phyloP scores from a whole-genome alignment of 352 stramenopile species.

The Nannochloropsis limnetica region DNA sequence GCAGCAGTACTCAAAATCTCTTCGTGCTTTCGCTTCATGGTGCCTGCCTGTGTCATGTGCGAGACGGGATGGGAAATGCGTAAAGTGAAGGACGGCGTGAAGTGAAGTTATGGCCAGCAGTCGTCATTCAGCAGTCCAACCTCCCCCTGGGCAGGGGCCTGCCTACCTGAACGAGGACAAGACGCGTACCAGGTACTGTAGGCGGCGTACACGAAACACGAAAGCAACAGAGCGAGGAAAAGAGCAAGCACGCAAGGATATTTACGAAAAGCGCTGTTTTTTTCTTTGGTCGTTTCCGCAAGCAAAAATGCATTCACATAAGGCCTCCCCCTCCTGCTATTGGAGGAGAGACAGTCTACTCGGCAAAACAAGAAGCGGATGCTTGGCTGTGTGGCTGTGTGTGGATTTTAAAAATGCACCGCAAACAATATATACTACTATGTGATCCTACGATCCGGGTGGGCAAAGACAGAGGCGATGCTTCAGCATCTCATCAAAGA shows the following conservation, averaged over 20 bases:
- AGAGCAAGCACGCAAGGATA: background rate
- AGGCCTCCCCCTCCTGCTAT: background rate
- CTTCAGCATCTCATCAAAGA: conserved; percentile 37
- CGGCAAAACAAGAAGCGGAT: background rate
- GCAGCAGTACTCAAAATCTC: background rate
- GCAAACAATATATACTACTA: background rate
- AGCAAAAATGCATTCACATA: background rate
- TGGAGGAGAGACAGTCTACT: background rate
- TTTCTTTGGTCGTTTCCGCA: background rate
- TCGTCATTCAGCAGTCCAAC: no score
- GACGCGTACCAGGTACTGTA: no score
- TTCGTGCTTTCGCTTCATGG: conserved; percentile 7
- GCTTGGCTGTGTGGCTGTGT: background rate
- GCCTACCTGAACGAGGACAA: background rate
- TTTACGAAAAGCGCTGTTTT: background rate
- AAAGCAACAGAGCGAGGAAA: background rate
- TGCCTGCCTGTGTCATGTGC: background rate
- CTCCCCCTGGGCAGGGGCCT: no score
- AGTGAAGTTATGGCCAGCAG: background rate
- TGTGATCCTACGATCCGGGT: background rate
- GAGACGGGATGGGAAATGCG: background rate
- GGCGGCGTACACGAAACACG: no score
- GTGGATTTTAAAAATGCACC: background rate
- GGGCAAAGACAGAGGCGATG: conserved; percentile 32
- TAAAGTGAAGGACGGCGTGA: background rate